Evolutionary conservation across 805 yeast genomes (phyloP).

Genomic region (Saturnispora hagleri): DNA sequence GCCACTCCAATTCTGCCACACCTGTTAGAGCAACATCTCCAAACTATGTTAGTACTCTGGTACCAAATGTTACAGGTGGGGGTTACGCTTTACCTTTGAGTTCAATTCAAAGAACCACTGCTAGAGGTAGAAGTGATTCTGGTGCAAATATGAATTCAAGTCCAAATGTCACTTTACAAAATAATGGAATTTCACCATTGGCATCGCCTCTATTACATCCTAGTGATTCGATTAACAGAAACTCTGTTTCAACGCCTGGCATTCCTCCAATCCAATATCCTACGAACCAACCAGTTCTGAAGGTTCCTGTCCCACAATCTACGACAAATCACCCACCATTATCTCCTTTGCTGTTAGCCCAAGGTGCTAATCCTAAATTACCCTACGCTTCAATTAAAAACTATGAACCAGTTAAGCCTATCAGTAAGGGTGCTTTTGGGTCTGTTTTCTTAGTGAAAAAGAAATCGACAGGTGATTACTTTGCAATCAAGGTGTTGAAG

Average conservation of each 20-base stretch:
- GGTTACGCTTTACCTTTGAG: slow-evolving; percentile 47
- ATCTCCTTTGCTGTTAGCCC: slow-evolving; percentile 70
- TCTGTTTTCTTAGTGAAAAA: slow-evolving; percentile 82
- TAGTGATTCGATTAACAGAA: neutral
- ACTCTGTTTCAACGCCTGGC: neutral
- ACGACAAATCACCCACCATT: slow-evolving; percentile 48
- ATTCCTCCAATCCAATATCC: neutral
- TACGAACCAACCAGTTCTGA: neutral
- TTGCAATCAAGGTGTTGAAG: slow-evolving; percentile 85
- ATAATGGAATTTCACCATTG: slow-evolving; percentile 7
- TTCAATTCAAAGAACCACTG: slow-evolving; percentile 47
- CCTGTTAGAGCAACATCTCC: slow-evolving; percentile 20
- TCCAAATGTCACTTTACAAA: neutral
- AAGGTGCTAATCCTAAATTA: slow-evolving; percentile 41
- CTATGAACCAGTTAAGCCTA: slow-evolving; percentile 85
- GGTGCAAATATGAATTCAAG: slow-evolving; percentile 34
- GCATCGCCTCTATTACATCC: slow-evolving; percentile 45
- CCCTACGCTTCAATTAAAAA: slow-evolving; percentile 66
- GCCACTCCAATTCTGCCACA: slow-evolving; percentile 14
- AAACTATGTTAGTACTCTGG: slow-evolving; percentile 34
- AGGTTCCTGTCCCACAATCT: neutral
- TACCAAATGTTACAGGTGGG: slow-evolving; percentile 17
- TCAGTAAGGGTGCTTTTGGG: slow-evolving; percentile 96
- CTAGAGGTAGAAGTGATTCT: slow-evolving; percentile 15
- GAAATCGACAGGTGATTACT: slow-evolving; percentile 84